Evolutionary conservation across 2,329 filamentous ascomycete species (phyloP).

Genomic region (Trichoderma sp.): DNA sequence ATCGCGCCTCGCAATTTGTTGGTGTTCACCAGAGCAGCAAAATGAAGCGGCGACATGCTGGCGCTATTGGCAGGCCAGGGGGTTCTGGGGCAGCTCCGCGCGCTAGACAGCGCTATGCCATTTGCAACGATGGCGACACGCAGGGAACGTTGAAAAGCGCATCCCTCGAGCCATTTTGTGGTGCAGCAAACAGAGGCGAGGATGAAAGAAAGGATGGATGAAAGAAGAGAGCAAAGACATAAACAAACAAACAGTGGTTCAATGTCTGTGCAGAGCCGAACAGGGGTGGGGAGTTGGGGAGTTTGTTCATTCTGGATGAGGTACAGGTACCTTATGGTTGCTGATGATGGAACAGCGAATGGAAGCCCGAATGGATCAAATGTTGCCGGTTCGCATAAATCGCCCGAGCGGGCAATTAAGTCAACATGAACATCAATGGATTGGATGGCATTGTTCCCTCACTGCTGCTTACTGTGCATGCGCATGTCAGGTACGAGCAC

Average conservation of each 20-base stretch:
- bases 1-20: constrained; percentile 22
- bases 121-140: constrained; percentile 13
- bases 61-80: constrained; percentile 19
- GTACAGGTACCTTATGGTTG: background rate
- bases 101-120: constrained; percentile 18
- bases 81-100: constrained; percentile 1
- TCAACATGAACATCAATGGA: background rate
- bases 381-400: background rate
- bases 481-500: background rate
- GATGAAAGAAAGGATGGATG: background rate
- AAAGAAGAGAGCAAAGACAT: background rate
- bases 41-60: background rate
- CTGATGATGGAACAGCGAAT: background rate
- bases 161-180: background rate
- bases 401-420: background rate
- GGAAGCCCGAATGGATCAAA: background rate
- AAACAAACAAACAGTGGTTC: background rate
- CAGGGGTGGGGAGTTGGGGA: background rate
- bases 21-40: background rate
- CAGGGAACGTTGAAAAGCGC: background rate
- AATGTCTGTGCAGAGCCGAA: background rate
- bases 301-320: background rate
- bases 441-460: background rate
- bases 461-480: background rate
- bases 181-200: background rate